These are phyloP conservation scores for Triadica sebifera DNA, from an alignment of 345 rosid genomes.

Conservation along the genomic window DNA sequence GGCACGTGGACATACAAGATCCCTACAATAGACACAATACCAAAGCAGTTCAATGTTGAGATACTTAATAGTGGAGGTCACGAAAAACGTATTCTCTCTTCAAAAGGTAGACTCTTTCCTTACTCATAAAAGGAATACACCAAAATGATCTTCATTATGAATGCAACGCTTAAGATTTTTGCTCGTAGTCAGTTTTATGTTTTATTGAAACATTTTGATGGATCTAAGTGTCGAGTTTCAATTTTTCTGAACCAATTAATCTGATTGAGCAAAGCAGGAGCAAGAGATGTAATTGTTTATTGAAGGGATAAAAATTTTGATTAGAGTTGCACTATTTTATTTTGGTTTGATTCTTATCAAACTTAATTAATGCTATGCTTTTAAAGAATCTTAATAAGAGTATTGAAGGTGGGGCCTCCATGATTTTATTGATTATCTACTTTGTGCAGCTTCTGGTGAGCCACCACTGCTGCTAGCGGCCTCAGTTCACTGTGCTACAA, in stretches of 20 bases:
- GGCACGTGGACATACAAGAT: conserved; percentile 87
- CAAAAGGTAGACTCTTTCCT: conserved; percentile 56
- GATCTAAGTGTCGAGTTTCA: too few species aligned
- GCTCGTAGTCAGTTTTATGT: too few species aligned
- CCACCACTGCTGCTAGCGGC: conserved; percentile 81
- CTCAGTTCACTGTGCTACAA: conserved; percentile 82
- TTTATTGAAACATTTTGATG: not conserved
- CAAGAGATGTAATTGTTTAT: too few species aligned
- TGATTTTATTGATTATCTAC: not conserved
- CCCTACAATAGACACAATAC: conserved; percentile 77
- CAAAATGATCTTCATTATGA: not conserved
- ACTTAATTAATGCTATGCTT: too few species aligned
- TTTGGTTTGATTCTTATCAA: too few species aligned
- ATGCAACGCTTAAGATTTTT: not conserved
- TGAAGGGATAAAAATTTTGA: too few species aligned
- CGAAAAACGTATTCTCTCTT: conserved; percentile 69
- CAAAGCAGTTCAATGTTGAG: conserved; percentile 71
- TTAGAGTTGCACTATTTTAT: too few species aligned
- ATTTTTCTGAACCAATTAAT: too few species aligned
- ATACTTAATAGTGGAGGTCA: conserved; percentile 73
- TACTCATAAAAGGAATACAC: too few species aligned
- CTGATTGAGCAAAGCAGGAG: not conserved
- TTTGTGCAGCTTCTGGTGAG: conserved; percentile 79
- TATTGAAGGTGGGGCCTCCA: too few species aligned
- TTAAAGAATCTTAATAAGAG: too few species aligned